phyloP scores from a whole-genome alignment of 78 protist genomes.

The Dictyostelium intermedium region DNA sequence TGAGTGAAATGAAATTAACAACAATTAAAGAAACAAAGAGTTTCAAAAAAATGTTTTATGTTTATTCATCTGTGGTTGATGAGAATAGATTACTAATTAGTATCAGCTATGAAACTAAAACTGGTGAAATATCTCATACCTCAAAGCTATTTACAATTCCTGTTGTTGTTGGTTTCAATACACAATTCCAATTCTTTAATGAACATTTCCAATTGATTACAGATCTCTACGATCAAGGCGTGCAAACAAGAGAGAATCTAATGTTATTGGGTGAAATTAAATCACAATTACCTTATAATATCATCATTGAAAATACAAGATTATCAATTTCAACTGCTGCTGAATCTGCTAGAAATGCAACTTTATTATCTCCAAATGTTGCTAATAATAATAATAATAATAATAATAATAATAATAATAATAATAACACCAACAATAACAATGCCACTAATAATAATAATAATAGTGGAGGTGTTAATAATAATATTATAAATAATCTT shows the following conservation, averaged over 20 bases:
- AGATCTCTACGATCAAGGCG: constrained; percentile 42
- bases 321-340: constrained; percentile 16
- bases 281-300: constrained; percentile 25
- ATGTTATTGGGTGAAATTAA: constrained; percentile 14
- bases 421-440: too few relatives aligned
- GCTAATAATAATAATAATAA: neutral
- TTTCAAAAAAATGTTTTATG: constrained; percentile 57
- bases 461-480: neutral
- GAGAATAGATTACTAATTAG: constrained; percentile 42
- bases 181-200: constrained; percentile 69
- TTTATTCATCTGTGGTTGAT: neutral
- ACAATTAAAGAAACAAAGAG: constrained; percentile 6
- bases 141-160: constrained; percentile 50
- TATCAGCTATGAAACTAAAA: constrained; percentile 48
- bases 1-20: constrained; percentile 4
- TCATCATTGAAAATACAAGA: constrained; percentile 10
- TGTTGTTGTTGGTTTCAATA: constrained; percentile 39
- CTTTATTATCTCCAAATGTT: neutral
- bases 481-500: neutral
- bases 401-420: neutral
- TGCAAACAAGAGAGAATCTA: constrained; percentile 30
- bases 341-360: constrained; percentile 6
- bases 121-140: constrained; percentile 65
- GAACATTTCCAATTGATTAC: constrained; percentile 24
- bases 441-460: too few relatives aligned